phyloP scores from a whole-genome alignment of 2,329 filamentous ascomycete species.

The Amphichorda felina region DNA sequence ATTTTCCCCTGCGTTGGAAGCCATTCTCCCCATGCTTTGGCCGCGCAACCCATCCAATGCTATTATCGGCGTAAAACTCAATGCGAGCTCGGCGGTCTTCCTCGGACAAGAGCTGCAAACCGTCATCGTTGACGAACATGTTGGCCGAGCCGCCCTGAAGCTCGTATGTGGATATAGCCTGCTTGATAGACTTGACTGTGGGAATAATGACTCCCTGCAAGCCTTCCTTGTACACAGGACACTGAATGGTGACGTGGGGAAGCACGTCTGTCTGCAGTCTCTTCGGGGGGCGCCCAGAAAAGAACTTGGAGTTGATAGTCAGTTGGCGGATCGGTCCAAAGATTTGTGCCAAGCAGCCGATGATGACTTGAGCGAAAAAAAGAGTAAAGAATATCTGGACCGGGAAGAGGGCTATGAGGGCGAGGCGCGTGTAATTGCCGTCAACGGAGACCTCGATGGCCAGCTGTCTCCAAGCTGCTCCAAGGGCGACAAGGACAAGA shows the following conservation, averaged over 20 bases:
- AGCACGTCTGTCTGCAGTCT: conserved; percentile 45
- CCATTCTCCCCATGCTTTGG: conserved; percentile 52
- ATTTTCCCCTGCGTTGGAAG: conserved; percentile 52
- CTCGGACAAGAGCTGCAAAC: conserved; percentile 54
- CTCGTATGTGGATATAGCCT: conserved; percentile 66
- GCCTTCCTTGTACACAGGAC: conserved; percentile 81
- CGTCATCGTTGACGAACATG: conserved; percentile 67
- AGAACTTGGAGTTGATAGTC: conserved; percentile 68
- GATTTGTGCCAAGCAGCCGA: conserved; percentile 64
- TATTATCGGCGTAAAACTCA: conserved; percentile 57
- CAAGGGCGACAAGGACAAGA: conserved; percentile 53
- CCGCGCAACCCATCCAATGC: conserved; percentile 57
- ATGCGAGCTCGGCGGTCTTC: conserved; percentile 51
- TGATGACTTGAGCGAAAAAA: conserved; percentile 69
- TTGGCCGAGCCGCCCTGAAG: conserved; percentile 68
- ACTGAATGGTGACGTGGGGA: conserved; percentile 72
- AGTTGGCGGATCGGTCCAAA: conserved; percentile 67
- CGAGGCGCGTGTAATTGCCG: conserved; percentile 47
- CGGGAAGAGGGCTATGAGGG: conserved; percentile 53
- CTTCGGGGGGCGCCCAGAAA: conserved; percentile 58
- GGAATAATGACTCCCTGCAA: conserved; percentile 63
- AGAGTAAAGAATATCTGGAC: conserved; percentile 72
- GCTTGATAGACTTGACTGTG: conserved; percentile 67
- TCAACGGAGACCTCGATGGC: conserved; percentile 59
- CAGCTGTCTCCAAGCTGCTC: conserved; percentile 58